phyloP scores from a whole-genome alignment of 805 yeast genomes.

The Saturnispora serradocipensis region DNA sequence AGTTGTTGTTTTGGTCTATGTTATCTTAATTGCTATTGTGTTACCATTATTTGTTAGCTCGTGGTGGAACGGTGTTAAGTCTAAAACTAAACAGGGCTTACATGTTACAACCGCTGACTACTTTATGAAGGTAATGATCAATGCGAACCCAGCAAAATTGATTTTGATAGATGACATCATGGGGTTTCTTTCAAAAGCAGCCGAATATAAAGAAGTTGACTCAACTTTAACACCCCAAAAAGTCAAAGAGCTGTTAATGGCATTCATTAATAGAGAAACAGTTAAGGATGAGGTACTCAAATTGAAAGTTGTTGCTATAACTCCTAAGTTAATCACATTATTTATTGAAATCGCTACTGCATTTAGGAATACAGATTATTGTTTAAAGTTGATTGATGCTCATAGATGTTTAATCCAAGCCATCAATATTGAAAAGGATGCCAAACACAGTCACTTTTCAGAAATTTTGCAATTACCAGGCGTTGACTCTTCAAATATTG shows the following conservation, averaged over 20 bases:
- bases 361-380: constrained; percentile 65
- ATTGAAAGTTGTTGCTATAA: constrained; percentile 48
- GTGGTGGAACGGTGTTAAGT: constrained; percentile 85
- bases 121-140: constrained; percentile 64
- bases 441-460: constrained; percentile 38
- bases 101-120: constrained; percentile 75
- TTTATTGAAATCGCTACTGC: constrained; percentile 73
- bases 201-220: constrained; percentile 47
- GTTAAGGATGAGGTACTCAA: constrained; percentile 34
- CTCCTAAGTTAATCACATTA: constrained; percentile 60
- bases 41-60: constrained; percentile 73
- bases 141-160: constrained; percentile 61
- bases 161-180: constrained; percentile 50
- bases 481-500: constrained; percentile 43
- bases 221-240: constrained; percentile 35
- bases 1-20: constrained; percentile 53
- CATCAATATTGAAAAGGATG: constrained; percentile 33
- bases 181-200: constrained; percentile 52
- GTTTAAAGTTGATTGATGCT: constrained; percentile 52
- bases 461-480: constrained; percentile 78
- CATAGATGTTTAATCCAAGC: constrained; percentile 73
- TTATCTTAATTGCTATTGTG: constrained; percentile 62
- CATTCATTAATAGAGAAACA: constrained; percentile 49
- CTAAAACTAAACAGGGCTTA: constrained; percentile 74
- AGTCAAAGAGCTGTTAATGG: constrained; percentile 41